A percentile compares a stretch with the other conserved stretches of the same genome.
Evolutionary conservation across 345 rosid genomes (phyloP).

Genomic region (Eucalyptus victrix): DNA sequence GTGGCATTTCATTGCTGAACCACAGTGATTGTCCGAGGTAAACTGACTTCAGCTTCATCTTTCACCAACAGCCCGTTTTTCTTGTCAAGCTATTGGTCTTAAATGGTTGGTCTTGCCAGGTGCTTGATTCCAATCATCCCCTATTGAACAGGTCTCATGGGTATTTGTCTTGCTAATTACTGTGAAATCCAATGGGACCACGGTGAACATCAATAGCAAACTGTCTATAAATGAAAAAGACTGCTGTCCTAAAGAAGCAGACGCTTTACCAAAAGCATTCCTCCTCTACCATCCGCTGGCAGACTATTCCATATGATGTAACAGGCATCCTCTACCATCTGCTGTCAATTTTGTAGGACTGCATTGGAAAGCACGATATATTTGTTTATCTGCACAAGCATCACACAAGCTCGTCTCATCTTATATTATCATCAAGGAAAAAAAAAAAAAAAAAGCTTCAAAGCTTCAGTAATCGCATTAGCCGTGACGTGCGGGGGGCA

Average conservation of each 20-base stretch:
- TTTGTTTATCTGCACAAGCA: neutral
- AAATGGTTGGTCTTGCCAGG: neutral
- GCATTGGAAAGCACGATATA: neutral
- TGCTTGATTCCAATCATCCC: neutral
- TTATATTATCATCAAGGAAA: no score
- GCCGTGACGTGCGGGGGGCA: no score
- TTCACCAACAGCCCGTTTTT: neutral
- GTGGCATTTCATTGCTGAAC: neutral
- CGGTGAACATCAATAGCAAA: neutral
- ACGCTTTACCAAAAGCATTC: neutral
- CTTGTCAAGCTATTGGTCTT: neutral
- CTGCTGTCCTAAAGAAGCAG: neutral
- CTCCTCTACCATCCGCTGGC: neutral
- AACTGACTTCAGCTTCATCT: neutral
- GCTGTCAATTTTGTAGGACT: neutral
- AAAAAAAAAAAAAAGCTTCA: no score
- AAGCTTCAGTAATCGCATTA: no score
- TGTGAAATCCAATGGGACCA: neutral
- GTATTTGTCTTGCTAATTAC: neutral
- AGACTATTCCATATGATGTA: neutral
- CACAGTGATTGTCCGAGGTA: neutral
- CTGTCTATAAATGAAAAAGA: neutral
- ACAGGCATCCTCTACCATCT: no score
- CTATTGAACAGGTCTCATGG: neutral
- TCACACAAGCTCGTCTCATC: neutral